These are phyloP conservation scores for Diatrype stigma DNA, from an alignment of 2,329 filamentous ascomycete species.

Conservation along the genomic window DNA sequence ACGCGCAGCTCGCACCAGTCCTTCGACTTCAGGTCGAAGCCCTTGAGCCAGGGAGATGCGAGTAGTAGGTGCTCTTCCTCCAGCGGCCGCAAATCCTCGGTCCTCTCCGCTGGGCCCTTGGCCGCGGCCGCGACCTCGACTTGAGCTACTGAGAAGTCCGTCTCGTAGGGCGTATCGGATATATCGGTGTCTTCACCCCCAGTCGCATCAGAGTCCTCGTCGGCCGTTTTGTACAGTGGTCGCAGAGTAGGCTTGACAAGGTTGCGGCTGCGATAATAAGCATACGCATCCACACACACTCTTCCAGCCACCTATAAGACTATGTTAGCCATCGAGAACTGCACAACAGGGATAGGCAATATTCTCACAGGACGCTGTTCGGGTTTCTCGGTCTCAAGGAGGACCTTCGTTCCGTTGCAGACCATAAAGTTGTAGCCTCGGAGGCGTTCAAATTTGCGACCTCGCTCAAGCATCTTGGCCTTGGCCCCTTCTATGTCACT, in stretches of 20 bases:
- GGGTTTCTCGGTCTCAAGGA: conserved; percentile 18
- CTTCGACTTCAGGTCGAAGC: conserved; percentile 34
- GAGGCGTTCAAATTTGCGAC: conserved; percentile 28
- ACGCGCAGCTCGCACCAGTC: conserved; percentile 25
- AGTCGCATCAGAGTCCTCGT: not conserved
- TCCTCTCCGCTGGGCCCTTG: conserved; percentile 8
- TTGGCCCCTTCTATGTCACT: conserved; percentile 19
- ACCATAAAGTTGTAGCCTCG: conserved; percentile 30
- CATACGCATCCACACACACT: conserved; percentile 32
- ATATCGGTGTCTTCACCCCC: conserved; percentile 5
- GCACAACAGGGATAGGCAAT: not conserved
- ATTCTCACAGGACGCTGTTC: conserved; percentile 24
- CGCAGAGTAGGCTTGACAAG: conserved; percentile 25
- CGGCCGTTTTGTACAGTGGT: conserved; percentile 5
- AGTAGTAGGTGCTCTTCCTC: conserved; percentile 32
- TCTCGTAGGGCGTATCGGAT: conserved; percentile 5
- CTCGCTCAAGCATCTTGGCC: conserved; percentile 23
- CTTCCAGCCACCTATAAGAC: conserved; percentile 19
- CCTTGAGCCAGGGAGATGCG: conserved; percentile 32
- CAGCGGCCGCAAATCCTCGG: conserved; percentile 22
- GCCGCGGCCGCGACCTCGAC: conserved; percentile 2
- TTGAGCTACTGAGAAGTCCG: conserved; percentile 2
- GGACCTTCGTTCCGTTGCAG: conserved; percentile 26
- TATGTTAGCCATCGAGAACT: not conserved
- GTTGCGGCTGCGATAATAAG: conserved; percentile 30